These are phyloP conservation scores for Dothistroma pini DNA, from an alignment of 2,329 filamentous ascomycete species.

Conservation along the genomic window DNA sequence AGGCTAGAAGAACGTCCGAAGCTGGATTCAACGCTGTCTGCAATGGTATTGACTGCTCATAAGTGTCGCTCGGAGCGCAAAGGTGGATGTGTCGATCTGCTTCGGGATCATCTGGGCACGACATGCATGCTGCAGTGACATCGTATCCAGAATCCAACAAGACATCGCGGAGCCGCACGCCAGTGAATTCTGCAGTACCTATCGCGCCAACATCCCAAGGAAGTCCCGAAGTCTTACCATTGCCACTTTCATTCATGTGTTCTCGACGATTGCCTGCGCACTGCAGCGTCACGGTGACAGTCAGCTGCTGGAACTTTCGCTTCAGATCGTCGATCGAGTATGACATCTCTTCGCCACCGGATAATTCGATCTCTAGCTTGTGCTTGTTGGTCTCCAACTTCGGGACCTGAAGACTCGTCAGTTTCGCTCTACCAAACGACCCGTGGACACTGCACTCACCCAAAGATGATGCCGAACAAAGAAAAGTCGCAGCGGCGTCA, in stretches of 20 bases:
- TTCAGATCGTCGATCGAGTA: slow-evolving; percentile 57
- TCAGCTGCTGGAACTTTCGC: slow-evolving; percentile 48
- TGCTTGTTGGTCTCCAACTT: slow-evolving; percentile 45
- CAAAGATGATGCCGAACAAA: slow-evolving; percentile 63
- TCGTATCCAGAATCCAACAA: slow-evolving; percentile 54
- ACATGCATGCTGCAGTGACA: slow-evolving; percentile 27
- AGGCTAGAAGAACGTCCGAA: slow-evolving; percentile 61
- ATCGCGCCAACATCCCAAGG: slow-evolving; percentile 60
- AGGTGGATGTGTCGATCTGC: slow-evolving; percentile 54
- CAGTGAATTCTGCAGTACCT: slow-evolving; percentile 58
- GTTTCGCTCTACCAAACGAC: not conserved
- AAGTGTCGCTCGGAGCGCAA: slow-evolving; percentile 23
- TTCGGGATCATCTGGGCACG: slow-evolving; percentile 30
- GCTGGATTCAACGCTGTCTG: slow-evolving; percentile 57
- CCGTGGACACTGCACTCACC: slow-evolving; percentile 38
- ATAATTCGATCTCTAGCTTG: slow-evolving; percentile 53
- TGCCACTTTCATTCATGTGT: slow-evolving; percentile 49
- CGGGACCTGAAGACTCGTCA: slow-evolving; percentile 33
- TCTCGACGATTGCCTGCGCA: slow-evolving; percentile 58
- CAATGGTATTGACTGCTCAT: slow-evolving; percentile 24
- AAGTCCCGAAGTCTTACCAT: slow-evolving; percentile 53
- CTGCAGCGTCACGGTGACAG: slow-evolving; percentile 55
- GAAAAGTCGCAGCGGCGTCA: slow-evolving; percentile 55
- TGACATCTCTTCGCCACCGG: slow-evolving; percentile 50
- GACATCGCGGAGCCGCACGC: slow-evolving; percentile 54